Percentiles rank a stretch among this genome's conserved stretches.
These are phyloP conservation scores for Penicillium thymicola DNA, from an alignment of 2,329 filamentous ascomycete genomes.

Conservation along the genomic window DNA sequence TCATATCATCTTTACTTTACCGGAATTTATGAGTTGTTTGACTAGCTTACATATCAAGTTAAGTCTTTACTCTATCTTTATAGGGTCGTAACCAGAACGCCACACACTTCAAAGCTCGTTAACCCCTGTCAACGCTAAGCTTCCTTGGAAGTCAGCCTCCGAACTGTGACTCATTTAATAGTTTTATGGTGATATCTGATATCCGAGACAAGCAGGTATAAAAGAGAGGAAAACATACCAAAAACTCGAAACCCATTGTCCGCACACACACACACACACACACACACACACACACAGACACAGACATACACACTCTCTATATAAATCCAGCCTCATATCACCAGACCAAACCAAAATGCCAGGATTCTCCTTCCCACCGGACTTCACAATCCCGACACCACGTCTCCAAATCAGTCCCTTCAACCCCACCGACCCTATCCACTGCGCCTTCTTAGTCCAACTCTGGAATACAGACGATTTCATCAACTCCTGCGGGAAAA, in stretches of 20 bases:
- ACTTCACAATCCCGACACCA: conserved; percentile 9
- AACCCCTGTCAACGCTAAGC: neutral
- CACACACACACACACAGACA: too few species aligned
- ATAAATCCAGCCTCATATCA: neutral
- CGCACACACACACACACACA: too few species aligned
- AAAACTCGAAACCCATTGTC: neutral
- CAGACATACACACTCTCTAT: too few species aligned
- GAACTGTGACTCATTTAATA: neutral
- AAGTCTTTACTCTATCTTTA: neutral
- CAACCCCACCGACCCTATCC: conserved; percentile 7
- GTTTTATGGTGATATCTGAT: neutral
- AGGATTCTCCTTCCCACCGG: conserved; percentile 4
- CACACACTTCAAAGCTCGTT: neutral
- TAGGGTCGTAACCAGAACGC: neutral
- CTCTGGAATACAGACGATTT: conserved; percentile 22
- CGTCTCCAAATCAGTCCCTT: conserved; percentile 20
- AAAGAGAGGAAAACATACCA: too few species aligned
- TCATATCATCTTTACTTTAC: too few species aligned
- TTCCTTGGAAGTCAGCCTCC: neutral
- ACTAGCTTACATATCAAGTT: too few species aligned
- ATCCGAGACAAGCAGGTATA: neutral
- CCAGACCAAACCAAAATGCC: neutral
- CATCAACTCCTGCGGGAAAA: conserved; percentile 11
- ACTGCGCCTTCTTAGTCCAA: conserved; percentile 16
- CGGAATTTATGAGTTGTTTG: too few species aligned